Base-by-base conservation (phyloP, 768 basidiomycete genomes). In the Termitomyces sp. region DNA sequence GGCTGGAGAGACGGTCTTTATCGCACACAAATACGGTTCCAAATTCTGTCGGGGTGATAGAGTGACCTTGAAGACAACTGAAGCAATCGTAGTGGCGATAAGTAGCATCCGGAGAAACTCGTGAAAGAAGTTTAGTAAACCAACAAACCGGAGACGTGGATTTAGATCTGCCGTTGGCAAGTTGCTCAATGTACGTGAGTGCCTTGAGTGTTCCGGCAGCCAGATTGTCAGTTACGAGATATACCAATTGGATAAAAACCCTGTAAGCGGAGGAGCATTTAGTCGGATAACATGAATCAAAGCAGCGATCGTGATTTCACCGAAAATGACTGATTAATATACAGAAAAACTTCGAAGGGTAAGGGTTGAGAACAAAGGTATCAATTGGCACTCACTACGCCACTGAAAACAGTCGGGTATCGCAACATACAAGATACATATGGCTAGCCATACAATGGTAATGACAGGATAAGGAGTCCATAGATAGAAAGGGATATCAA, bases 341-440 rank as follows among this genome's bases (percentile, higher is more conserved):
- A 3, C n/a, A n/a, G n/a, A 54, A 26, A 36, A 22, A 27, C 37
- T 41, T 39, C 1, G 22, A 22, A 6, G 14, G 29, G 41, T 13
- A 22, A 18, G 43, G 14, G 12, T 22, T 6, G 39, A 12, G 29
- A 27, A 44, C 48, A 16, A 20, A 32, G 9, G 9, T 3, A 46
- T 41, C 29, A 31, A 22, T 22, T 37, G 20, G 18, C 5, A 60
- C 51, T 57, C 46, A 53, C 51, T 32, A 8, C 3, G 26, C 26
- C 36, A 26, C 10, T 41, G 22, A 44, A 36, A 24, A 50, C 8
- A 12, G 20, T 36, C n/a, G 56, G 60, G 55, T 62, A 57, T 56
- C 34, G 48, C 41, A 32, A 26, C 42, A 56, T 59, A 62, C 46
- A 59, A 31, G 51, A 20, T 41, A 56, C 26, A 58, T 36, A 8